These are phyloP conservation scores for Endogone sp. DNA, from an alignment of 192 early-diverging fungal species.

Conservation along the genomic window DNA sequence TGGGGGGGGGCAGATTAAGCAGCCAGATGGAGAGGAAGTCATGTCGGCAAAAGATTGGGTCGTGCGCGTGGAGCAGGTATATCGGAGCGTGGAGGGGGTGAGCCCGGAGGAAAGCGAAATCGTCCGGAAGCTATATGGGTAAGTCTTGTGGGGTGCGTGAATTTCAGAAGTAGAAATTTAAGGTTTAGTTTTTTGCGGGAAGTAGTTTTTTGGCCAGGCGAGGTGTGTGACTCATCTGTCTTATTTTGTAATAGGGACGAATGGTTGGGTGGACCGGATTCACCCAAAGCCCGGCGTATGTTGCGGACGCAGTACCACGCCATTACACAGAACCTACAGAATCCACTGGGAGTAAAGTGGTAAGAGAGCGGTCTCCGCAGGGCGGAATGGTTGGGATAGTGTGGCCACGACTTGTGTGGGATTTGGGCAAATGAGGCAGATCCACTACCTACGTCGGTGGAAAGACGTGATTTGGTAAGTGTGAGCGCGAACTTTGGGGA, in stretches of 20 bases:
- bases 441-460: too few species aligned
- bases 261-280: constrained; percentile 77
- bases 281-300: constrained; percentile 50
- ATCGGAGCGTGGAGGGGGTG: constrained; percentile 46
- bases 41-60: constrained; percentile 71
- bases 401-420: too few species aligned
- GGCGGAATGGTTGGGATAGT: too few species aligned
- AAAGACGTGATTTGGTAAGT: too few species aligned
- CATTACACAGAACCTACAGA: constrained; percentile 65
- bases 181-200: too few species aligned
- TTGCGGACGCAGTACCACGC: constrained; percentile 88
- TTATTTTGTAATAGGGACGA: constrained; percentile 39
- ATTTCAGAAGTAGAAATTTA: too few species aligned
- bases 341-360: constrained; percentile 83
- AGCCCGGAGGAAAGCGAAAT: constrained; percentile 65
- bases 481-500: too few species aligned
- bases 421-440: too few species aligned
- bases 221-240: too few species aligned
- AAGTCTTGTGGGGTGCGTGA: too few species aligned
- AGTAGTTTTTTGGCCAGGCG: too few species aligned
- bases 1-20: constrained; percentile 92
- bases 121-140: constrained; percentile 61
- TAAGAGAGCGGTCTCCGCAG: too few species aligned
- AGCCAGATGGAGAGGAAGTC: constrained; percentile 30
- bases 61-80: constrained; percentile 59